phyloP scores from a whole-genome alignment of 2,329 filamentous ascomycete species.

The Penicillium sclerotiorum region DNA sequence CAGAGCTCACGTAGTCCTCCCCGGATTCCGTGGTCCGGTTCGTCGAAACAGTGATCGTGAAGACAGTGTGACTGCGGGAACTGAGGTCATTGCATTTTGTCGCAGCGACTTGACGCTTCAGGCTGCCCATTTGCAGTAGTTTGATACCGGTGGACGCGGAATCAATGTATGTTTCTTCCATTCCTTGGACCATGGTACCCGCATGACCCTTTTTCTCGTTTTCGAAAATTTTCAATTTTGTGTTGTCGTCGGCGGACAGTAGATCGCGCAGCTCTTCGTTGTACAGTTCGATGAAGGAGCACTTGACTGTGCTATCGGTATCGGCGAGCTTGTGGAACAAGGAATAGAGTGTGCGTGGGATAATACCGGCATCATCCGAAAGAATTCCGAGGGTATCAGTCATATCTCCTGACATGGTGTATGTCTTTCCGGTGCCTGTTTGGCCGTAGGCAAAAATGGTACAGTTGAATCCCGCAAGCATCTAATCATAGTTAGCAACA shows the following conservation, averaged over 20 bases:
- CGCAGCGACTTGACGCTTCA: slow-evolving; percentile 95
- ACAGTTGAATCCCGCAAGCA: slow-evolving; percentile 93
- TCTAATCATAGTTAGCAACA: slow-evolving; percentile 54
- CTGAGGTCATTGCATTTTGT: slow-evolving; percentile 99
- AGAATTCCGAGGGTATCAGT: slow-evolving; percentile 80
- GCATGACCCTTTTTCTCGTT: slow-evolving; percentile 81
- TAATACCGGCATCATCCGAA: slow-evolving; percentile 91
- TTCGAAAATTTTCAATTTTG: slow-evolving; percentile 94
- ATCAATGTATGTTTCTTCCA: slow-evolving; percentile 95
- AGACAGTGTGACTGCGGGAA: slow-evolving; percentile 95
- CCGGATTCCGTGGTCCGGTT: slow-evolving; percentile 80
- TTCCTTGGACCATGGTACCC: slow-evolving; percentile 86
- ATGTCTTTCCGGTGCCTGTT: slow-evolving; percentile 97
- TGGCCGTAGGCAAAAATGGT: slow-evolving; percentile 99
- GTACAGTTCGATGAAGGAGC: slow-evolving; percentile 97
- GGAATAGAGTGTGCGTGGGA: slow-evolving; percentile 84
- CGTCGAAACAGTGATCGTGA: slow-evolving; percentile 90
- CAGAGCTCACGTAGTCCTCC: slow-evolving; percentile 85
- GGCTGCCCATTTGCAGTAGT: slow-evolving; percentile 82
- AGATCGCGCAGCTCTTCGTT: slow-evolving; percentile 96
- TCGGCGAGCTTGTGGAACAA: slow-evolving; percentile 86
- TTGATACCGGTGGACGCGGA: slow-evolving; percentile 83
- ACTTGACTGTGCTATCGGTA: slow-evolving; percentile 87
- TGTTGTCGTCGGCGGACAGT: slow-evolving; percentile 75
- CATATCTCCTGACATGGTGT: slow-evolving; percentile 99